Percentiles rank a stretch among this genome's conserved stretches.
phyloP scores from a whole-genome alignment of 2,329 filamentous ascomycete species.

The Colletotrichum camelliae region DNA sequence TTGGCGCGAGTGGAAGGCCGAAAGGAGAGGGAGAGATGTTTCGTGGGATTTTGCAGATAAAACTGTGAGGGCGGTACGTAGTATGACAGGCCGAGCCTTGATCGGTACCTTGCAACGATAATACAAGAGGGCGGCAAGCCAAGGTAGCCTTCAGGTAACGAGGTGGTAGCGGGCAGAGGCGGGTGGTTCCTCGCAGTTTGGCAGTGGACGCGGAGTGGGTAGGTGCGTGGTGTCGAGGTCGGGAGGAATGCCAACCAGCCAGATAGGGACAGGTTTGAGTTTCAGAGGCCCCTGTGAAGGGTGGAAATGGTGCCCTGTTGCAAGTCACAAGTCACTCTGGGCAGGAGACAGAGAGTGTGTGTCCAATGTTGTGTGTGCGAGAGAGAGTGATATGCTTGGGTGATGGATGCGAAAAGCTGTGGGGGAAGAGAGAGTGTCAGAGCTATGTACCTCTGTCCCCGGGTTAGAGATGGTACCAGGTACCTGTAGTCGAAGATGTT shows the following conservation, averaged over 20 bases:
- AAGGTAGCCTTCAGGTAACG: not conserved
- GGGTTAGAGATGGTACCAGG: not conserved
- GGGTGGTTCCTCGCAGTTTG: not conserved
- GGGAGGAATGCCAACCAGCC: constrained; percentile 11
- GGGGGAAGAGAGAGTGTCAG: not conserved
- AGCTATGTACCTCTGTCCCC: not conserved
- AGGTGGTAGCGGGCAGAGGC: not conserved
- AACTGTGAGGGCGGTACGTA: constrained; percentile 16
- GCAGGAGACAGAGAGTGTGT: not conserved
- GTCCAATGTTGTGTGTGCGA: not conserved
- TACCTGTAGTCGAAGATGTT: not conserved
- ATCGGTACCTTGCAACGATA: not conserved
- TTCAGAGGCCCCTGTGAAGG: constrained; percentile 19
- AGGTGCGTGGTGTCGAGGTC: not conserved
- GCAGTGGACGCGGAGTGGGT: not conserved
- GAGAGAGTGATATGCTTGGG: not conserved
- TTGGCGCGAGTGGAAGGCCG: constrained; percentile 11
- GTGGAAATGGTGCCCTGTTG: constrained; percentile 5
- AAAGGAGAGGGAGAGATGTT: constrained; percentile 16
- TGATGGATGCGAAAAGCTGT: not conserved
- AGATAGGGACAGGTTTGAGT: constrained; percentile 21
- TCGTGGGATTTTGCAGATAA: constrained; percentile 19
- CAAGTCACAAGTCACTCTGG: not conserved
- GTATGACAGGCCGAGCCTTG: not conserved
- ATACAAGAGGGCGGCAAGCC: not conserved